Evolutionary conservation across 805 yeast species (phyloP), one percentile per base, ranked within the genome.

Genomic region (Kurtzmaniella fragi): DNA sequence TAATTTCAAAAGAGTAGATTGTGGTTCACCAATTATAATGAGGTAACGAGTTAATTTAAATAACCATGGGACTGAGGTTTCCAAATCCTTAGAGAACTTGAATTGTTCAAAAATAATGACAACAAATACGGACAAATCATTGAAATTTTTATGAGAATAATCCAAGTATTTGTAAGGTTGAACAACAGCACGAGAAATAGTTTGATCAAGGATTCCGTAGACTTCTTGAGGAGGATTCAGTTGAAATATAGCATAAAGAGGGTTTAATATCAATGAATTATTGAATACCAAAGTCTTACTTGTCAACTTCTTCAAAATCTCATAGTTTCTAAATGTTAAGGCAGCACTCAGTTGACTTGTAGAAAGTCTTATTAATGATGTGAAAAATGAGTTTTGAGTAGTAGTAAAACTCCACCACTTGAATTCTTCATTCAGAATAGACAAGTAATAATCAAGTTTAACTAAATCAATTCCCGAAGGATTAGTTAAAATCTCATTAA

Each of bases 101-200:
- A 83, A 73, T 53, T 89, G 96, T 46, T 89, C 97, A 33, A 78
- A 57, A 5, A 67, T 46, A 2, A 54, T 61, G 34, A 66, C 55
- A 2, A 61, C 44, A 37, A 68, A 64, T 14, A 62, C 48, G 45
- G 69, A 61, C 10, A 56, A 39, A 39, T 61, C 63, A 5, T 47
- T 38, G 35, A 55, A 64, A n/a, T 45, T 44, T 9, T 47, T 29
- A 39, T 62, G 67, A 2, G 67, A 56, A 14, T 55, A 41, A 53
- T 91, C 97, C 38, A 87, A 73, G 49, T 89, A 91, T 53, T 85
- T 88, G 62, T 84, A 93, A 0, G 98, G 97, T 0, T 88, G 61
- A 44, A 77, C 73, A 28, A 82, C 73, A 44, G 82, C 71, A 45
- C 96, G 73, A 1, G 87, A 69, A 25, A 88, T 70, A 0, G 87